Evolutionary conservation across 83 land plant genomes (phyloP), one percentile per base, ranked within the genome.

Genomic region (Diphasiastrum complanatum): DNA sequence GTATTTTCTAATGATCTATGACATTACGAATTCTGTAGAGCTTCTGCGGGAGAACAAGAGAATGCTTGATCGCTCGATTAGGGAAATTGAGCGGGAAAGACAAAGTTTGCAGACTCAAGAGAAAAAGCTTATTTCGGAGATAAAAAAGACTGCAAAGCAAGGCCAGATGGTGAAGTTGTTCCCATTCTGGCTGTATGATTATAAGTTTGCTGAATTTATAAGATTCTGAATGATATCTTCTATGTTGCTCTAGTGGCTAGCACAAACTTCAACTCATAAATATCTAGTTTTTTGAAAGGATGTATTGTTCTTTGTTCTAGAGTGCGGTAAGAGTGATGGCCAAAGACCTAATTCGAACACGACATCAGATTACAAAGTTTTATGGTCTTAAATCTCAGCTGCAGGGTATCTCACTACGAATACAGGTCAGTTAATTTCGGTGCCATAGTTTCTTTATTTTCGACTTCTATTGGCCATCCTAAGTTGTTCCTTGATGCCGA

Each of bases 271-370:
- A 23, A 22, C 60, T 11, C 14, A 16, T 14, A 30, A 40, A 18
- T 22, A 28, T 16, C 36, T 2, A n/a, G n/a, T n/a, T n/a, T n/a
- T n/a, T n/a, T n/a, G n/a, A n/a, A n/a, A n/a, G n/a, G n/a, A n/a
- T n/a, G n/a, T n/a, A n/a, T n/a, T 24, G 25, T 45, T 33, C 32
- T 24, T 4, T 58, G 4, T 67, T 54, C 35, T 81, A 92, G 98
- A 95, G 80, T 67, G 98, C 98, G 54, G 98, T 92, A 19, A 85
- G 79, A 47, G 98, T 92, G 51, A 92, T 92, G 98, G 98, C 98
- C 47, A 92, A 85, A 64, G 98, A 92, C 60, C 79, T 92, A 16
- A 83, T 92, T 32, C 70, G 98, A 49, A 92, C 98, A 19, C 65
- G 98, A 24, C 96, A 92, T 71, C 98, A 92, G 73, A 81, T 92